Evolutionary conservation across 805 yeast species (phyloP).

Genomic region (Wickerhamia fluorescens): DNA sequence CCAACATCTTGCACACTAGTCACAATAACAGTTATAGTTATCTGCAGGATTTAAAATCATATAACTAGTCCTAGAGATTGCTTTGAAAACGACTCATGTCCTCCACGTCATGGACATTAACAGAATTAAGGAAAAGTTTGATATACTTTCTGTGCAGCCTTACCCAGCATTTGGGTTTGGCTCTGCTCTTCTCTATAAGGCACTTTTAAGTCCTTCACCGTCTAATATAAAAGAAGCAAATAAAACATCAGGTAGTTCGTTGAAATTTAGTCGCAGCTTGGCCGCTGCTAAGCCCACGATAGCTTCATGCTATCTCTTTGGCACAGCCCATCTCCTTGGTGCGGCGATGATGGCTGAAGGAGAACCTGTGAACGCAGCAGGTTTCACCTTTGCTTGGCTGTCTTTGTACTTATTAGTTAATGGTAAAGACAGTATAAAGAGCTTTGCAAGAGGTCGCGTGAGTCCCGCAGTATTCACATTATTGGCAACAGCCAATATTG

Average conservation of each 20-base stretch:
- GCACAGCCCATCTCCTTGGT: slow-evolving; percentile 57
- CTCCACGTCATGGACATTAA: neutral
- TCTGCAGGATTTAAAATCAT: too few species aligned
- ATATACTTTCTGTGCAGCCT: slow-evolving; percentile 5
- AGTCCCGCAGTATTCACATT: slow-evolving; percentile 56
- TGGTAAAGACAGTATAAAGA: slow-evolving; percentile 49
- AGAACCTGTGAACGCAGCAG: slow-evolving; percentile 72
- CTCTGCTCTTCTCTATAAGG: slow-evolving; percentile 7
- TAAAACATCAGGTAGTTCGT: slow-evolving; percentile 13
- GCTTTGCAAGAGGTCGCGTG: slow-evolving; percentile 48
- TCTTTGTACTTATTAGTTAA: slow-evolving; percentile 65
- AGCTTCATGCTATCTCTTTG: slow-evolving; percentile 46
- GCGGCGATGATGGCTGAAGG: slow-evolving; percentile 72
- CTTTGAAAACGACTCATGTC: slow-evolving; percentile 1
- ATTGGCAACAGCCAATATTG: slow-evolving; percentile 56
- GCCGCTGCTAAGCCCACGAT: slow-evolving; percentile 27
- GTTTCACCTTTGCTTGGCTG: slow-evolving; percentile 78
- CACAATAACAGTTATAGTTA: too few species aligned
- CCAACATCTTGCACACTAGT: too few species aligned
- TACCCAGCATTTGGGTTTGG: slow-evolving; percentile 9
- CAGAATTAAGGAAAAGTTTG: slow-evolving; percentile 1
- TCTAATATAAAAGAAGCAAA: neutral
- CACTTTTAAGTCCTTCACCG: slow-evolving; percentile 4
- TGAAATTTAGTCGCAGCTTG: slow-evolving; percentile 11
- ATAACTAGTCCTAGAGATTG: too few species aligned